A percentile compares a stretch with the other conserved stretches of the same genome.
phyloP scores from a whole-genome alignment of 495 filamentous ascomycete species.

The Usnea hakonensis region DNA sequence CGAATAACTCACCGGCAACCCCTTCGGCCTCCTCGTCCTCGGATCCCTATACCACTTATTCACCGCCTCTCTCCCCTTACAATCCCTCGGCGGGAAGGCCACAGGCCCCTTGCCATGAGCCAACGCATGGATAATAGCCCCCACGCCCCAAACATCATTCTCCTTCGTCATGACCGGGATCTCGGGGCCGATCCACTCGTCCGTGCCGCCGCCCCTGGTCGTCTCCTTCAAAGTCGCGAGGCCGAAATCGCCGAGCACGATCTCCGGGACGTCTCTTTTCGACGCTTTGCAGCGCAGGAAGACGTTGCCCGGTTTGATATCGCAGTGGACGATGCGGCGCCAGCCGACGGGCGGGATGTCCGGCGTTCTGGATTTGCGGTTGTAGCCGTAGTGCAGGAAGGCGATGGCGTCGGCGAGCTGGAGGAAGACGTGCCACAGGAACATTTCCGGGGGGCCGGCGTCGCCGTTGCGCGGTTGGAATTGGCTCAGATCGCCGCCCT shows the following conservation, averaged over 20 bases:
- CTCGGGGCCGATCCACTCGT: not conserved
- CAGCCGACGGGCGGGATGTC: constrained; percentile 7
- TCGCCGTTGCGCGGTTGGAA: not conserved
- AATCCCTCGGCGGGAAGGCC: not conserved
- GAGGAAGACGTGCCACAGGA: constrained; percentile 30
- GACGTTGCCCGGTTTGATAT: constrained; percentile 43
- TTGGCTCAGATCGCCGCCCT: constrained; percentile 1
- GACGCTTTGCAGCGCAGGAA: constrained; percentile 27
- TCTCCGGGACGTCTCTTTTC: constrained; percentile 19
- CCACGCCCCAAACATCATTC: constrained; percentile 12
- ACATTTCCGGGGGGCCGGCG: constrained; percentile 20
- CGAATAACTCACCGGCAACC: not conserved
- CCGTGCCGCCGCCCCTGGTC: not conserved
- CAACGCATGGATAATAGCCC: constrained; percentile 2
- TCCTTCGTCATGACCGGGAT: not conserved
- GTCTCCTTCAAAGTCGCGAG: constrained; percentile 13
- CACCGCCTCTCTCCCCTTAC: not conserved
- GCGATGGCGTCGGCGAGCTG: constrained; percentile 27
- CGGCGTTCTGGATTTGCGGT: not conserved
- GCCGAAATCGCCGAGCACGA: constrained; percentile 31
- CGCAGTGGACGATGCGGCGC: constrained; percentile 35
- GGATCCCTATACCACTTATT: not conserved
- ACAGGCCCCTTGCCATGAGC: not conserved
- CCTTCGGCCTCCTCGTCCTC: not conserved
- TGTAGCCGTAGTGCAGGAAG: constrained; percentile 24